Evolutionary conservation across 2,329 filamentous ascomycete genomes (phyloP), one percentile per base, ranked within the genome.

Genomic region (Aspergillus carbonarius): DNA sequence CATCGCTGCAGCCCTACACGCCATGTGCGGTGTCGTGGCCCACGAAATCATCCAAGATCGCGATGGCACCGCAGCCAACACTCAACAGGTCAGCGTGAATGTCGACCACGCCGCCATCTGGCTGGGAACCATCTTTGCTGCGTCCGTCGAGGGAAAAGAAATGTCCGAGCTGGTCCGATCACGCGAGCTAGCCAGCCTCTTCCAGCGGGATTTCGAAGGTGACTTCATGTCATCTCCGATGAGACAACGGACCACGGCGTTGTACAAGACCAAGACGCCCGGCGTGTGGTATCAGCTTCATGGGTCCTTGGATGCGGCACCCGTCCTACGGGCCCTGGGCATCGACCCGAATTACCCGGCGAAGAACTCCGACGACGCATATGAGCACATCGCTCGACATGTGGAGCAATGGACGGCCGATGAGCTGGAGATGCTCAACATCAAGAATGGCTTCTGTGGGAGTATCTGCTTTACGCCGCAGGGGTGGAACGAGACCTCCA

Each of bases 401-500:
- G 34, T 51, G 4, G 15, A 51, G 20, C 32, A 40, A 12, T 51
- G 49, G 49, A 39, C 32, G 5, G 49, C 49, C 4, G 20, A 51
- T 17, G 49, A 51, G 34, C 49, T 51, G 17, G 49, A 51, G 49
- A 51, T 51, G 49, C 49, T 39, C 2, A 51, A 40, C 15, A 23
- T 51, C 18, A 37, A 39, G 20, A 51, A 51, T 13, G 49, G 49
- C 7, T 39, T 51, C 20, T 51, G 49, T 25, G 49, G 49, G 2
- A 51, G 49, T 17, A 51, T 51, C 15, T 51, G 49, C 49, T 51
- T 39, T 7, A 27, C 49, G 1, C 49, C 49, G 12, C 32, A 51
- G 20, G 49, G 49, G 4, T 51, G 49, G 49, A 15, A 13, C 6
- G 49, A 51, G 8, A 51, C 49, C 1, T 3, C 20, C 17, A 51